Percentiles rank a stretch among this genome's conserved stretches.
These are phyloP conservation scores for Ramaria rubella DNA, from an alignment of 768 basidiomycete species.

Conservation along the genomic window DNA sequence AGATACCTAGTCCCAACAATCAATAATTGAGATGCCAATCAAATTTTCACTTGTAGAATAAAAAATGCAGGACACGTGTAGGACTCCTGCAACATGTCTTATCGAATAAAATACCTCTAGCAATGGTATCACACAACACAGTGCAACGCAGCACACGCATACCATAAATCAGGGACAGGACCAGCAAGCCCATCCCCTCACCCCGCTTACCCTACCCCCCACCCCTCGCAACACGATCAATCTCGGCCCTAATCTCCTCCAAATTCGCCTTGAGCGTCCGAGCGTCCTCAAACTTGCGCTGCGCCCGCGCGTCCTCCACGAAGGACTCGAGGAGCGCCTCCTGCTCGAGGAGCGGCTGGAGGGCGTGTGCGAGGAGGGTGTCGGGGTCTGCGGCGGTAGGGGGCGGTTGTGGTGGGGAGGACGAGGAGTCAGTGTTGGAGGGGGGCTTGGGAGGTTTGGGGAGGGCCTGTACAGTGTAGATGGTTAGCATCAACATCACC, in stretches of 20 bases:
- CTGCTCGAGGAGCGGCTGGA: constrained; percentile 91
- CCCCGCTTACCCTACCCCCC: neutral
- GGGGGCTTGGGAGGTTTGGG: constrained; percentile 24
- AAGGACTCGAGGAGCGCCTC: constrained; percentile 88
- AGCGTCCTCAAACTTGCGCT: constrained; percentile 93
- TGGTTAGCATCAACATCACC: no score
- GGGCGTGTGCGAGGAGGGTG: constrained; percentile 58
- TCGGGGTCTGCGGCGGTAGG: constrained; percentile 45
- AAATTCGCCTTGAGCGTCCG: constrained; percentile 76
- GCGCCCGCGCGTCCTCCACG: constrained; percentile 82
- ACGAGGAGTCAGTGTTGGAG: constrained; percentile 16
- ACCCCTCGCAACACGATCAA: constrained; percentile 48
- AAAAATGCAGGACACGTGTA: no score
- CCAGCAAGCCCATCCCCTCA: no score
- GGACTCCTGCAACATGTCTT: no score
- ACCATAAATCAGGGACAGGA: no score
- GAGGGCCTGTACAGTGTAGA: constrained; percentile 32
- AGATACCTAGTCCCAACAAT: no score
- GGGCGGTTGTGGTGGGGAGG: constrained; percentile 16
- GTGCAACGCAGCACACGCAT: no score
- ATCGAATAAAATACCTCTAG: no score
- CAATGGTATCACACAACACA: no score
- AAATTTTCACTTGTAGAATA: no score
- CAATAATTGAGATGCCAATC: no score
- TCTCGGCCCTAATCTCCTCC: constrained; percentile 78